Conservation (phyloP, 306 rosid genomes). For the Cercis canadensis region DNA sequence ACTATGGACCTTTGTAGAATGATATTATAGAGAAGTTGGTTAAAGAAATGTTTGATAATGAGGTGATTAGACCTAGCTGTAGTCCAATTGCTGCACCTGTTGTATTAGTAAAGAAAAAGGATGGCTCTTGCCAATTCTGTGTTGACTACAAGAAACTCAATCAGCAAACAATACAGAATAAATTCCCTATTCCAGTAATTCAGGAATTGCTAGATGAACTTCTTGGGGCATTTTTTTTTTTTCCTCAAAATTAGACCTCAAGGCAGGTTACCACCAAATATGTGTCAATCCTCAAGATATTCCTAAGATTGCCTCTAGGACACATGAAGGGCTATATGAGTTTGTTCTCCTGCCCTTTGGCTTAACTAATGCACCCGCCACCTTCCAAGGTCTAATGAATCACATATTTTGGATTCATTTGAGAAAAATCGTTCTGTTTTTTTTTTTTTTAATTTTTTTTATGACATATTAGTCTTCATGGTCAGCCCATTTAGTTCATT, state of each 20-base stretch:
- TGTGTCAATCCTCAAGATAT: neutral
- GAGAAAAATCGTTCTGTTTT: neutral
- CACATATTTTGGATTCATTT: neutral
- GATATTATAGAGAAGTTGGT: neutral
- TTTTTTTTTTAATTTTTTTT: too few relatives aligned
- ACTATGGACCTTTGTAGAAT: neutral
- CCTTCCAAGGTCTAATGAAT: neutral
- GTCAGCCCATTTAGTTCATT: neutral
- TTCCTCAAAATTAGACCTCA: neutral
- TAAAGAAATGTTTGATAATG: neutral
- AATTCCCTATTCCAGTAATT: neutral
- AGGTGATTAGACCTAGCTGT: neutral
- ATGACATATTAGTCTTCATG: neutral
- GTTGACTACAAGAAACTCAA: neutral
- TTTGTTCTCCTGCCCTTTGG: neutral
- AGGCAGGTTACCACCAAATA: neutral
- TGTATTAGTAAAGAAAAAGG: neutral
- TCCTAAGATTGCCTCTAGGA: neutral
- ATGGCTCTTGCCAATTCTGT: too few relatives aligned
- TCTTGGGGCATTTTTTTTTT: neutral
- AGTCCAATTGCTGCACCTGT: neutral
- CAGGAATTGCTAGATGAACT: neutral
- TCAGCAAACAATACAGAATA: neutral
- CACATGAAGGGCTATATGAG: neutral
- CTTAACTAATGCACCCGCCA: neutral